These are phyloP conservation scores for Sextonia rubra DNA, from an alignment of 164 flowering plant species.

Conservation along the genomic window DNA sequence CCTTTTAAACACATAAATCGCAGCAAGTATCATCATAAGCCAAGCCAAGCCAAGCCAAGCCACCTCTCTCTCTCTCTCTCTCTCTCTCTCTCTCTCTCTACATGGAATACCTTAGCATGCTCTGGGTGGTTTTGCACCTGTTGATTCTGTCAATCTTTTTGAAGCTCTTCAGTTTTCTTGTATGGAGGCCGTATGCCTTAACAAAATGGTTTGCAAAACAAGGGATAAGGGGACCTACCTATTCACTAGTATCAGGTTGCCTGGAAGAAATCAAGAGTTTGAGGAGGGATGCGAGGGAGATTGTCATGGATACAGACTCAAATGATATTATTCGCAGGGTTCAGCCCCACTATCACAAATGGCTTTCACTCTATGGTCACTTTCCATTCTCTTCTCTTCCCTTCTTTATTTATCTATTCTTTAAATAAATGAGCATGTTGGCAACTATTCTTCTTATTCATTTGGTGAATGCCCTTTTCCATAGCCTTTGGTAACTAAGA, in stretches of 20 bases:
- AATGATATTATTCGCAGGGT: conserved; percentile 1
- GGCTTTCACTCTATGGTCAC: not conserved
- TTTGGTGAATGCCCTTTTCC: not conserved
- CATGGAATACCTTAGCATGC: not conserved
- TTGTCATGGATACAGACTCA: not conserved
- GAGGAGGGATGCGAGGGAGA: not conserved
- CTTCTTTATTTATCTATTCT: not conserved
- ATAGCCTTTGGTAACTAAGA: not conserved
- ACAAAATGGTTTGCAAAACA: not conserved
- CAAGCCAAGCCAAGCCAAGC: no score
- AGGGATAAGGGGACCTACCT: not conserved
- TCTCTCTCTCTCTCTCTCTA: not conserved
- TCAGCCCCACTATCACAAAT: conserved; percentile 1
- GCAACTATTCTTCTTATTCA: not conserved
- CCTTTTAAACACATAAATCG: no score
- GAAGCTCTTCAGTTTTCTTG: not conserved
- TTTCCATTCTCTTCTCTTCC: not conserved
- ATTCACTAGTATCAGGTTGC: not conserved
- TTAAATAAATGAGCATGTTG: no score
- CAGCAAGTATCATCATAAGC: no score
- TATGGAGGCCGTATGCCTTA: conserved; percentile 1
- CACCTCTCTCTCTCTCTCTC: not conserved
- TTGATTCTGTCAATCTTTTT: not conserved
- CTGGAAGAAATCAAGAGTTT: conserved; percentile 1
- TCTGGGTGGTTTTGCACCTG: not conserved